These are phyloP conservation scores for Penicillium sp. DNA, from an alignment of 2,329 filamentous ascomycete species.

Conservation along the genomic window DNA sequence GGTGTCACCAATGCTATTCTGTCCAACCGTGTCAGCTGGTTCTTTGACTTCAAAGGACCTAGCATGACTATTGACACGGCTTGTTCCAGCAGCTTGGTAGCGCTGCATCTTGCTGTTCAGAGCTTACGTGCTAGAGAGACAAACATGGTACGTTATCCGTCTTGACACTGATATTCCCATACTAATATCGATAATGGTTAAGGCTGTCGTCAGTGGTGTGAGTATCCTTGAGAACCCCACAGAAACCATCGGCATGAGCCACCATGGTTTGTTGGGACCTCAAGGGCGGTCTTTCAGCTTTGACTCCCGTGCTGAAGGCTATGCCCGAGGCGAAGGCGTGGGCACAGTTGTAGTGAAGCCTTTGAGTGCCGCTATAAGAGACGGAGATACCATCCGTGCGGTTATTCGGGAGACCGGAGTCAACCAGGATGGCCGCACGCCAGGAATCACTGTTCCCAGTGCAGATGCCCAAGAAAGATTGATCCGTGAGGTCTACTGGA, in stretches of 20 bases:
- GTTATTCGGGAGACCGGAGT: slow-evolving; percentile 26
- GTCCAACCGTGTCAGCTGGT: slow-evolving; percentile 21
- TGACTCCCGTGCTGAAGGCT: slow-evolving; percentile 27
- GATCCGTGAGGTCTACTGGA: slow-evolving; percentile 27
- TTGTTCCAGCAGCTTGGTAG: slow-evolving; percentile 34
- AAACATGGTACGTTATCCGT: slow-evolving; percentile 15
- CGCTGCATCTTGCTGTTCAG: slow-evolving; percentile 34
- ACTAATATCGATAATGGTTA: background rate
- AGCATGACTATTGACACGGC: slow-evolving; percentile 36
- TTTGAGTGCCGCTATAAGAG: slow-evolving; percentile 24
- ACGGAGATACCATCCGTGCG: slow-evolving; percentile 29
- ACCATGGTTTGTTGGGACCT: slow-evolving; percentile 33
- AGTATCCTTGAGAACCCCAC: slow-evolving; percentile 32
- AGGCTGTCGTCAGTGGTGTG: slow-evolving; percentile 32
- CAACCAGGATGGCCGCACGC: slow-evolving; percentile 31
- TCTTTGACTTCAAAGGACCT: slow-evolving; percentile 22
- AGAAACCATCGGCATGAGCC: slow-evolving; percentile 25
- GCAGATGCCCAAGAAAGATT: slow-evolving; percentile 28
- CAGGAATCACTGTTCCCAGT: slow-evolving; percentile 41
- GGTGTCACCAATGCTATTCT: slow-evolving; percentile 17
- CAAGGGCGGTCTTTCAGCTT: slow-evolving; percentile 28
- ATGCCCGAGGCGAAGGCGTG: slow-evolving; percentile 31
- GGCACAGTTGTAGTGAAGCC: slow-evolving; percentile 27
- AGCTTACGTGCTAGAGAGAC: slow-evolving; percentile 18
- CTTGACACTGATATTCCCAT: background rate